phyloP scores from a whole-genome alignment of 2,329 filamentous ascomycete species.

The Ambrosiella cleistominuta region DNA sequence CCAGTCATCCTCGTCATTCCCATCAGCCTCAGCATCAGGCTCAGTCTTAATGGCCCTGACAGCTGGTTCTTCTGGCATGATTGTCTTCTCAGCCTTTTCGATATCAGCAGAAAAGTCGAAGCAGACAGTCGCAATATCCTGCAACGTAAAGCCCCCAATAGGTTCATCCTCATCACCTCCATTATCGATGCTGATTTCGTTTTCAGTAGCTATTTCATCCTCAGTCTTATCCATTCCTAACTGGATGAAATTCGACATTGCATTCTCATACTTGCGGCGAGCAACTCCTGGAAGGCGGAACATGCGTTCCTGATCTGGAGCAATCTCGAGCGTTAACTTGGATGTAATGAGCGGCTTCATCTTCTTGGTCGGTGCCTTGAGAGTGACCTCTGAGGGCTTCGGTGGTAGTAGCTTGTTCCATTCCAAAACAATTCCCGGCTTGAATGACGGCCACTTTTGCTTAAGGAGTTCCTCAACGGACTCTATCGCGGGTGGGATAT shows the following conservation, averaged over 20 bases:
- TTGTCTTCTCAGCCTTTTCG: constrained; percentile 13
- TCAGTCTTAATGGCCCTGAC: constrained; percentile 11
- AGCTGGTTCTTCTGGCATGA: background rate
- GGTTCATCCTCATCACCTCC: constrained; percentile 40
- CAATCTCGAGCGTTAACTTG: constrained; percentile 76
- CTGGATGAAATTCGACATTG: constrained; percentile 16
- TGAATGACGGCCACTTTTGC: constrained; percentile 66
- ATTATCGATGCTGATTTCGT: constrained; percentile 30
- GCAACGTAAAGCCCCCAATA: constrained; percentile 56
- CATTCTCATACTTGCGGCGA: constrained; percentile 31
- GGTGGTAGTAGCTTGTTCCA: constrained; percentile 73
- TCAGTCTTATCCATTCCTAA: constrained; percentile 23
- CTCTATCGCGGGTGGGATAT: constrained; percentile 52
- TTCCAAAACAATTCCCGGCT: constrained; percentile 53
- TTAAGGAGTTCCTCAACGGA: constrained; percentile 60
- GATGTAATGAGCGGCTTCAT: constrained; percentile 70
- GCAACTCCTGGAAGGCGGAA: constrained; percentile 48
- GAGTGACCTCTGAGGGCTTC: constrained; percentile 59
- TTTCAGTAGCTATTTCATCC: constrained; percentile 18
- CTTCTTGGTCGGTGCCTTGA: constrained; percentile 61
- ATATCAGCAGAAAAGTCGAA: constrained; percentile 14
- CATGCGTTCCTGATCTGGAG: constrained; percentile 66
- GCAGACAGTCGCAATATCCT: constrained; percentile 71
- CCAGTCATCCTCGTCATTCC: constrained; percentile 42
- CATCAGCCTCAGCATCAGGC: constrained; percentile 10